Percentiles rank a stretch among this genome's conserved stretches.
These are phyloP conservation scores for Penicillium antarcticum DNA, from an alignment of 495 filamentous ascomycete species.

Conservation along the genomic window DNA sequence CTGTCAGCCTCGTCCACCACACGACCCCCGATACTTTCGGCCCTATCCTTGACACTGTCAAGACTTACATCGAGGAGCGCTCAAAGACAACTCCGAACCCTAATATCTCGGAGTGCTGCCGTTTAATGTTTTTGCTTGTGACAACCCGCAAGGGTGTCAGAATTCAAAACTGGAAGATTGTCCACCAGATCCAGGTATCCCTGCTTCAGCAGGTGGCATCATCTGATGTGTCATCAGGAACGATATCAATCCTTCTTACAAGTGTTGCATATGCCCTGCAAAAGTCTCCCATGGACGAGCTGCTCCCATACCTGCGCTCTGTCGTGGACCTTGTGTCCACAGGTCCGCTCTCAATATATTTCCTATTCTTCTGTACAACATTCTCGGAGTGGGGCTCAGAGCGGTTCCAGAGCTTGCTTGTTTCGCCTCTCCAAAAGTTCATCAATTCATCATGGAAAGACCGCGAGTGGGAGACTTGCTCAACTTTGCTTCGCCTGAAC, in stretches of 20 bases:
- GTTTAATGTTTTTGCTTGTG: slow-evolving; percentile 62
- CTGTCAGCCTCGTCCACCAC: slow-evolving; percentile 80
- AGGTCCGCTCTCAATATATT: slow-evolving; percentile 60
- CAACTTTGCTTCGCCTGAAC: slow-evolving; percentile 66
- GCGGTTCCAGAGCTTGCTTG: slow-evolving; percentile 70
- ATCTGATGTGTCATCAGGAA: slow-evolving; percentile 38
- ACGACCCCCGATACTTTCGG: slow-evolving; percentile 62
- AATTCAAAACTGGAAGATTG: slow-evolving; percentile 65
- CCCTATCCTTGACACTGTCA: slow-evolving; percentile 56
- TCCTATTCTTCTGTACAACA: slow-evolving; percentile 80
- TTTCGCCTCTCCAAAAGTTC: slow-evolving; percentile 83
- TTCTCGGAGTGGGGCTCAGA: slow-evolving; percentile 69
- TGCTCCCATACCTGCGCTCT: slow-evolving; percentile 63
- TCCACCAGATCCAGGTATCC: slow-evolving; percentile 56
- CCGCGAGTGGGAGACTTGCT: slow-evolving; percentile 64
- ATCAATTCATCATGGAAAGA: slow-evolving; percentile 67
- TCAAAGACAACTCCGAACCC: slow-evolving; percentile 29
- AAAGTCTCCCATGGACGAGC: slow-evolving; percentile 73
- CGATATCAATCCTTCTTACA: slow-evolving; percentile 58
- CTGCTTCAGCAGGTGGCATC: slow-evolving; percentile 47
- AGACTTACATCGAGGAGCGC: slow-evolving; percentile 44
- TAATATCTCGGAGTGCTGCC: slow-evolving; percentile 51
- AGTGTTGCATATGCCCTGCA: slow-evolving; percentile 65
- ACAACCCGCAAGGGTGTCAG: slow-evolving; percentile 76
- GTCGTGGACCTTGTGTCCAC: slow-evolving; percentile 62